Evolutionary conservation across 2,329 filamentous ascomycete genomes (phyloP).

Genomic region (Colletotrichum paranaense): DNA sequence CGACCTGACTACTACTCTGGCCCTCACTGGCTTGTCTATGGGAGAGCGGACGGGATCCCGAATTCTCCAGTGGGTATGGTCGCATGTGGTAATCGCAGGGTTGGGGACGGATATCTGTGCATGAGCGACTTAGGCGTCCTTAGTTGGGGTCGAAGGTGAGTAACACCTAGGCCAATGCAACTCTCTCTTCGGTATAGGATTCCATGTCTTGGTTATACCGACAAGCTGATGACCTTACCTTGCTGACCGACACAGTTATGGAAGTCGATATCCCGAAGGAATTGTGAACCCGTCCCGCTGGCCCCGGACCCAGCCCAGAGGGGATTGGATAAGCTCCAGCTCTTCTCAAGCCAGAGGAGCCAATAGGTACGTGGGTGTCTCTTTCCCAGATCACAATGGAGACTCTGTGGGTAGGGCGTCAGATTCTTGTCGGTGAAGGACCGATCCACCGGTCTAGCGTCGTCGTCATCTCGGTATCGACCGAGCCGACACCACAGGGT

Average conservation of each 20-base stretch:
- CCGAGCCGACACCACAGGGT: neutral
- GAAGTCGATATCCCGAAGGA: neutral
- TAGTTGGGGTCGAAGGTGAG: neutral
- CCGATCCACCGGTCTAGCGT: neutral
- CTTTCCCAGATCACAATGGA: neutral
- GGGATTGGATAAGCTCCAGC: too few species aligned
- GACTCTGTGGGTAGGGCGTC: neutral
- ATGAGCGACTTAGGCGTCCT: neutral
- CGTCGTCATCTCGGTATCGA: neutral
- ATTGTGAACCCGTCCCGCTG: neutral
- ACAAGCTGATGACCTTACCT: neutral
- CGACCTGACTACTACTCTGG: neutral
- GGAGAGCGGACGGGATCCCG: constrained; percentile 3
- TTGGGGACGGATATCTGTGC: neutral
- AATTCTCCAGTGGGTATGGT: constrained; percentile 2
- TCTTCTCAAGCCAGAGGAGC: neutral
- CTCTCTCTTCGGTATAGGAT: neutral
- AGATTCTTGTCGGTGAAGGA: neutral
- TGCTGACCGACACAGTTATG: neutral
- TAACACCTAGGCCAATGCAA: neutral
- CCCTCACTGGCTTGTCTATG: constrained; percentile 1
- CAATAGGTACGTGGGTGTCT: neutral
- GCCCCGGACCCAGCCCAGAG: neutral
- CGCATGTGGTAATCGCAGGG: neutral
- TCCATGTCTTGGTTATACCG: neutral